Conservation (phyloP, 1,284 basidiomycete species). For the Ustilago sp. region DNA sequence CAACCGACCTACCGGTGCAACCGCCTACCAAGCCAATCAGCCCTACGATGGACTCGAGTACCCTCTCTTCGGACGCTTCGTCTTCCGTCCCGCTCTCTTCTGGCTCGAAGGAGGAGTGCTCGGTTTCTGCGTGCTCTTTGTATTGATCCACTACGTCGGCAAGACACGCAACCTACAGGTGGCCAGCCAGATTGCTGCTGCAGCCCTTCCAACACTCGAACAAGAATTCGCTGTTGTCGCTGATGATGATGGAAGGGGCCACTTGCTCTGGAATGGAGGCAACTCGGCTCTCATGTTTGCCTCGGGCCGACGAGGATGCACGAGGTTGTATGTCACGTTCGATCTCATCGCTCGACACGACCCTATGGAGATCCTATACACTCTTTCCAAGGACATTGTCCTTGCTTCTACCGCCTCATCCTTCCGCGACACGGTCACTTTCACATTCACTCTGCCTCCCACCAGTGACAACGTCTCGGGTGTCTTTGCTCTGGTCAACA, state of each 20-base stretch:
- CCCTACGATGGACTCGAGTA: conserved; percentile 47
- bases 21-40: conserved; percentile 43
- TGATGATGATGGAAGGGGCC: conserved; percentile 44
- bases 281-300: conserved; percentile 64
- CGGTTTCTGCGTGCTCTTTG: conserved; percentile 46
- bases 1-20: conserved; percentile 36
- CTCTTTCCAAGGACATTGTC: conserved; percentile 47
- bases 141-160: conserved; percentile 56
- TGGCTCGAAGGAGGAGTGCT: conserved; percentile 53
- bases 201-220: conserved; percentile 46
- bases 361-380: conserved; percentile 50
- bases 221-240: conserved; percentile 58
- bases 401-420: conserved; percentile 45
- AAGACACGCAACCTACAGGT: conserved; percentile 52
- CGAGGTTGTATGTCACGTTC: conserved; percentile 58
- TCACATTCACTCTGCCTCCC: conserved; percentile 60
- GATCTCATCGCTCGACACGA: conserved; percentile 61
- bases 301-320: conserved; percentile 62
- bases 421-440: conserved; percentile 53
- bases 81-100: conserved; percentile 56
- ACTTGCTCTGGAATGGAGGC: conserved; percentile 65
- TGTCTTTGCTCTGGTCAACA: conserved; percentile 65
- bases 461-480: conserved; percentile 52
- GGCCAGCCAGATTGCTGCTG: conserved; percentile 42
- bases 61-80: conserved; percentile 35